Evolutionary conservation across 306 rosid species (phyloP).

Genomic region (Glycine tomentella): DNA sequence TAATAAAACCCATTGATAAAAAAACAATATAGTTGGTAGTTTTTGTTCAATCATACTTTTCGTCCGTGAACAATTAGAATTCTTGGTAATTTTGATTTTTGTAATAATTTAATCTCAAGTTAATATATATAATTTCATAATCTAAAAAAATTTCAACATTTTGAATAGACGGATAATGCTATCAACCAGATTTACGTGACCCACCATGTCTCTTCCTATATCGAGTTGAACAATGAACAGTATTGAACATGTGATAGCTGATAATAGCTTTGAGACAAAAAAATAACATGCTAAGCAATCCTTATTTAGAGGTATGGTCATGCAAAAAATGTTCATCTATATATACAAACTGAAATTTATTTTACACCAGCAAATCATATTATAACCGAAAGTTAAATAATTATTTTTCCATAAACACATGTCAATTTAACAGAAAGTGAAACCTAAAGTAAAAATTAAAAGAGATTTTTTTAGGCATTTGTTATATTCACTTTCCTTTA

Average conservation of each 20-base stretch:
- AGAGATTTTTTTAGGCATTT: no score
- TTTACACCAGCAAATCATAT: background rate
- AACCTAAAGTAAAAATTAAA: no score
- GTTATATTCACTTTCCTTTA: no score
- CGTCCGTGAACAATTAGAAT: background rate
- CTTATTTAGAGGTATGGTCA: background rate
- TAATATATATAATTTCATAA: background rate
- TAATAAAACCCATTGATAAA: no score
- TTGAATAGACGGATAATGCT: background rate
- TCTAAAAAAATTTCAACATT: background rate
- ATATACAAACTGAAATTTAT: background rate
- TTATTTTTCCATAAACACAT: no score
- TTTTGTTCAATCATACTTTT: background rate
- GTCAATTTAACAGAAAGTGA: no score
- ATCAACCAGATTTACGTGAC: background rate
- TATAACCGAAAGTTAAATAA: no score
- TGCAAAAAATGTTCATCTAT: background rate
- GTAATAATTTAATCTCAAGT: background rate
- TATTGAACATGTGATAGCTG: background rate
- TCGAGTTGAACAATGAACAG: background rate
- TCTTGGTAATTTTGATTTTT: background rate
- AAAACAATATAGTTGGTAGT: background rate
- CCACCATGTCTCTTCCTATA: background rate
- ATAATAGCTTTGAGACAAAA: background rate
- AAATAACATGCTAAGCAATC: background rate